These are phyloP conservation scores for Ilyonectria destructans DNA, from an alignment of 2,329 filamentous ascomycete species.

Conservation along the genomic window DNA sequence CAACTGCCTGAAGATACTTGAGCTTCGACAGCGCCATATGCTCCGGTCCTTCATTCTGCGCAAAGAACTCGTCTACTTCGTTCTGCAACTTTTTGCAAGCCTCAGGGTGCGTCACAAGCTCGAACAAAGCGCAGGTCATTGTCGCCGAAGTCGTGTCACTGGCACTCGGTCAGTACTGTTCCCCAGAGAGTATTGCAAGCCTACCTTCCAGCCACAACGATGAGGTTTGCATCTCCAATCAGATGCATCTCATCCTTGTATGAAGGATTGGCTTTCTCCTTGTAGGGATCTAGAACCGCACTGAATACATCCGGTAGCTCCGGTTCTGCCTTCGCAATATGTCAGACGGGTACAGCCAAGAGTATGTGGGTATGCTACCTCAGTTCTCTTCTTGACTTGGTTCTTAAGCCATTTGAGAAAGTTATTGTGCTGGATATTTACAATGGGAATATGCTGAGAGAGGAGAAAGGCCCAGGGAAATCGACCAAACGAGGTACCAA, in stretches of 20 bases:
- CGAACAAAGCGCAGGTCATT: constrained; percentile 53
- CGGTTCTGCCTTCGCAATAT: constrained; percentile 23
- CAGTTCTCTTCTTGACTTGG: not conserved
- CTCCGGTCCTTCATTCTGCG: constrained; percentile 31
- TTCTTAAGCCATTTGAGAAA: not conserved
- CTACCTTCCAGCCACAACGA: constrained; percentile 54
- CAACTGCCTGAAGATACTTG: constrained; percentile 54
- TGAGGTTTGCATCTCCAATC: constrained; percentile 50
- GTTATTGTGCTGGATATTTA: not conserved
- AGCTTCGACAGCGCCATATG: constrained; percentile 43
- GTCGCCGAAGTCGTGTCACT: constrained; percentile 57
- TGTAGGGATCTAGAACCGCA: constrained; percentile 22
- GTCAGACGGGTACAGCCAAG: not conserved
- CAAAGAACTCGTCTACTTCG: constrained; percentile 51
- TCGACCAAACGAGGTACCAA: constrained; percentile 18
- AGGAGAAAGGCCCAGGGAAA: not conserved
- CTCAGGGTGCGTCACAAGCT: constrained; percentile 55
- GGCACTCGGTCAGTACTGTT: not conserved
- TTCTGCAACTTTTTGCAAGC: constrained; percentile 50
- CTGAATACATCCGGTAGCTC: constrained; percentile 29
- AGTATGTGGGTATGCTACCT: not conserved
- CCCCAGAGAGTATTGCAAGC: not conserved
- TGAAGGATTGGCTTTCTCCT: constrained; percentile 25
- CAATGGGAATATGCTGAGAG: not conserved
- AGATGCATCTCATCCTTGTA: constrained; percentile 47